Base-by-base conservation (phyloP, 164 flowering plant species). In the Stephania yunnanensis region DNA sequence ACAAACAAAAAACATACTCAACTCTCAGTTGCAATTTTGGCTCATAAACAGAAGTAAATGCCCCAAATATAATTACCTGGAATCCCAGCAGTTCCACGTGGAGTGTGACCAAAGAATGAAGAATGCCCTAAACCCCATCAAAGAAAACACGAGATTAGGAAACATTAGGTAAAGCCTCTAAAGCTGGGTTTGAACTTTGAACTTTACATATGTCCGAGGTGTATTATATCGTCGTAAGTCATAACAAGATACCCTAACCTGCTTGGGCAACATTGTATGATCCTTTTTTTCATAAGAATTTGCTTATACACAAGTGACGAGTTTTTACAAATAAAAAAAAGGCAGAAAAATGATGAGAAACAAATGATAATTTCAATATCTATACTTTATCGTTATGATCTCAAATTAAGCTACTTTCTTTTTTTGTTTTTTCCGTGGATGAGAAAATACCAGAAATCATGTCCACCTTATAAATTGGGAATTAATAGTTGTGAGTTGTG, bases 121-220 rank as follows among this genome's bases (percentile, higher is more conserved):
- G 78, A 77, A 71, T 82, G 81, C 45, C 84, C 87, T 84, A 74
- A 77, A 78, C 55, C 77, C 9, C 25, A 25, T 15, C 53, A 53
- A 75, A 75, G 44, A 36, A 29, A 30, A 25, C 36, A 29, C 9
- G 66, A 19, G 25, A 61, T 61, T 61, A 17, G 65, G 65, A 58
- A 68, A 42, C 6, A 69, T 36, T 22, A 42, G 20, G 70, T 12
- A 67, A 67, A 13, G 53, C 53, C 50, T 6, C 50, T 46, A 46
- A 46, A 10, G 10, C 8, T 10, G 50, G 10, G 13, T 48, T 48
- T 48, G 13, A 48, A 48, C 53, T 48, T 3, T 50, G 15, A 50
- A 50, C 12, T 50, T 50, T 9, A 50, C 53, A 48, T 8, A 48
- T 2, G 12, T 48, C 53, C 63, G 19, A 55, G 63, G 63, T 17